Evolutionary conservation across 2,329 filamentous ascomycete species (phyloP), one percentile per base, ranked within the genome.

Genomic region (Ophiostoma ulmi): DNA sequence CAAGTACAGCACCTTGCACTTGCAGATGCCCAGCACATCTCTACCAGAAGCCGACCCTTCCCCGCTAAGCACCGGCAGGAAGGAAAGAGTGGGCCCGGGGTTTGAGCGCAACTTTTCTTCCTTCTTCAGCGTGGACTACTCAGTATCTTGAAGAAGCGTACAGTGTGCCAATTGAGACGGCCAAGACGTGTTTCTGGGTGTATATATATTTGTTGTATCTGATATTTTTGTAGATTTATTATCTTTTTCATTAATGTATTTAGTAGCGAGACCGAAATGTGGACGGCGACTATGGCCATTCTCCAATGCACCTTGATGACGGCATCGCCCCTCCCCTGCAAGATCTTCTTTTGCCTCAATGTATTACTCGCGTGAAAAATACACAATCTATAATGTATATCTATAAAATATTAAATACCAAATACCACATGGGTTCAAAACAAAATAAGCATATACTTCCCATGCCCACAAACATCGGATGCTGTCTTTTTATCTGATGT

Each of bases 241-340:
- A 17, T n/a, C 5, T 48, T 7, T 48, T 20, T 20, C 1, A 31
- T 26, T 26, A 26, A 26, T 26, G 2, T 31, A 31, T 31, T 4
- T 1, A 31, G 31, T 31, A 31, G 31, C 31, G 31, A 31, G 31
- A 31, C 31, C 31, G 31, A 31, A 31, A 31, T 31, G 31, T 31
- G 31, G 31, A 31, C 31, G 31, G 31, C 31, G 31, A 2, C 31
- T 31, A 31, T 31, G 31, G 31, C 31, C 3, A 31, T 31, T 31
- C 31, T 31, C 3, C 3, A 31, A 3, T 31, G 22, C 52, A 58
- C n/a, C 14, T 31, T 26, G 52, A 58, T 58, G 52, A 58, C 52
- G 52, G 52, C 52, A 58, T 58, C 22, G 52, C 52, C 44, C 52
- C 52, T 44, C 39, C 39, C n/a, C 22, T 58, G 52, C 52, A 58